Evolutionary conservation across 371 early-diverging fungal genomes (phyloP).

Genomic region (Mortierella sp.): DNA sequence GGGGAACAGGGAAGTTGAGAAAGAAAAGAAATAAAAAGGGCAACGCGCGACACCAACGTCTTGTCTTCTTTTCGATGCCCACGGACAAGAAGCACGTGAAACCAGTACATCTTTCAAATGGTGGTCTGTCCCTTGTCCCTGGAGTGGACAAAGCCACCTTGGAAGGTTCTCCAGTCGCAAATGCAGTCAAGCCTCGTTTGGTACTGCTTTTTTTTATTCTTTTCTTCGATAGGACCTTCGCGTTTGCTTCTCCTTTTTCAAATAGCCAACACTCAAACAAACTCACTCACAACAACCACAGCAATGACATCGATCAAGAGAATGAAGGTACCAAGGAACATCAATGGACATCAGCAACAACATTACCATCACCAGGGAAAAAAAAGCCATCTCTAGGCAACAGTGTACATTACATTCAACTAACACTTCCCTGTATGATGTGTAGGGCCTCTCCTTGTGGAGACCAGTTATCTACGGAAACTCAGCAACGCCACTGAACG

Average conservation of each 20-base stretch:
- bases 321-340: conserved; percentile 6
- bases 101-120: not conserved
- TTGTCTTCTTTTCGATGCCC: not conserved
- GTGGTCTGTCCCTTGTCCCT: not conserved
- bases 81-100: conserved; percentile 18
- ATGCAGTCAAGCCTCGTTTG: not conserved
- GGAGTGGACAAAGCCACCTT: not conserved
- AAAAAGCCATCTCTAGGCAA: not conserved
- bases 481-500: conserved; percentile 75
- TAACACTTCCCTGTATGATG: not conserved
- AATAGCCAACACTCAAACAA: not conserved
- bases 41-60: conserved; percentile 3
- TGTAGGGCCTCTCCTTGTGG: conserved; percentile 76
- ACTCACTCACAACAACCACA: not conserved
- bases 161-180: not conserved
- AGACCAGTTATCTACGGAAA: conserved; percentile 87
- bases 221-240: not conserved
- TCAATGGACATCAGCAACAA: not conserved
- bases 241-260: not conserved
- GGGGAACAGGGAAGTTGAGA: conserved; percentile 5
- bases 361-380: not conserved
- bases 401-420: not conserved
- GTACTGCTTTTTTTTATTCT: not conserved
- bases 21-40: not conserved
- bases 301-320: conserved; percentile 8